These are phyloP conservation scores for Arachis hypogaea DNA, from an alignment of 306 rosid genomes.

Conservation along the genomic window DNA sequence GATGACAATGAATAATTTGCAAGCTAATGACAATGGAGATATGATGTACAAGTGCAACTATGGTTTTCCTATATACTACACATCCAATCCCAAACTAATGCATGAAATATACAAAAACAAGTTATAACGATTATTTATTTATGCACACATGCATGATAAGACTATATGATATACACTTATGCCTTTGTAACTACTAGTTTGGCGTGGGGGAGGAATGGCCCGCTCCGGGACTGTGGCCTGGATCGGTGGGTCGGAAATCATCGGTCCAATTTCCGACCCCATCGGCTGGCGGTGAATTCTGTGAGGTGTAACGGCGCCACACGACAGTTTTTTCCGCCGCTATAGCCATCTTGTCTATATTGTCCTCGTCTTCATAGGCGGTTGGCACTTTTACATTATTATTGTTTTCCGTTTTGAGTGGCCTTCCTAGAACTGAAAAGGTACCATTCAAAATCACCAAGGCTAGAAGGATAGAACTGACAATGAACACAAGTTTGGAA, in stretches of 20 bases:
- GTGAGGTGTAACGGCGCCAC: conserved; percentile 27
- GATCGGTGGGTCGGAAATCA: conserved; percentile 60
- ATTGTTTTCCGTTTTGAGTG: conserved; percentile 24
- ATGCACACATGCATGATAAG: not conserved
- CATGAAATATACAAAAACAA: not conserved
- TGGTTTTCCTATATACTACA: not conserved
- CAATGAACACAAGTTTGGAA: conserved; percentile 30
- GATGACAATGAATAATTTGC: not conserved
- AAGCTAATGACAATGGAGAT: not conserved
- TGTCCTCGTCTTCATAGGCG: not conserved
- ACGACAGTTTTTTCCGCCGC: not conserved
- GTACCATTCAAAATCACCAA: conserved; percentile 41
- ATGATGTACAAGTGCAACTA: not conserved
- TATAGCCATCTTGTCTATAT: conserved; percentile 2
- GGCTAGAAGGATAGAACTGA: conserved; percentile 36
- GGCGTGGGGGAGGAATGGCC: conserved; percentile 56
- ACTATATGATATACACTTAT: conserved; percentile 16
- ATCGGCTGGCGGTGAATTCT: not conserved
- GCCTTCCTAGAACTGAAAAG: conserved; percentile 44
- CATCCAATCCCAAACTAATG: not conserved
- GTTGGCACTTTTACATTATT: conserved; percentile 9
- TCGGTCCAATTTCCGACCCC: conserved; percentile 18
- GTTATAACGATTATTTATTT: not conserved
- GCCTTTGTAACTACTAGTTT: conserved; percentile 34
- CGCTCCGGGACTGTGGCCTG: conserved; percentile 82